Base-by-base conservation (phyloP, 306 rosid genomes). In the Echinosophora koreensis region DNA sequence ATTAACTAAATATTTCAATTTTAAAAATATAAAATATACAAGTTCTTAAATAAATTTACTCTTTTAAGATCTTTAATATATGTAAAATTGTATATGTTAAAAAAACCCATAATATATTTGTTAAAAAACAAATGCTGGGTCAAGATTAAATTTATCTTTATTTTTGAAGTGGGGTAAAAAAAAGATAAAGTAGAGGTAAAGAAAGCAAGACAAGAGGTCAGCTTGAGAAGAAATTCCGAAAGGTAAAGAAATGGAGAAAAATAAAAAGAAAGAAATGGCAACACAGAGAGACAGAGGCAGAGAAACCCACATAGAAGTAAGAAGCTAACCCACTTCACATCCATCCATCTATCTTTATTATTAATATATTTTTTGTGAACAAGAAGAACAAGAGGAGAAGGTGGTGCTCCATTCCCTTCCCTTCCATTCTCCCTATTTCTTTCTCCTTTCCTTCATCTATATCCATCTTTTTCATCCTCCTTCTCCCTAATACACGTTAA, bases 341-440 rank as follows among this genome's bases (percentile, higher is more conserved):
- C 49, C 59, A 64, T 38, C 22, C 22, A 22, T 3, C 32, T 44
- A 22, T 3, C 32, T 44, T 49, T 17, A 30, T 30, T 55, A 60
- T 39, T 71, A 50, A 8, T 67, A 67, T 58, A 32, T 52, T 67
- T 57, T 71, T 80, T 81, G 78, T 6, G 67, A 66, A 77, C 87
- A 71, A 67, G 88, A 74, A 76, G 83, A 85, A 22, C 22, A 22
- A 61, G 78, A 79, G 88, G 68, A 69, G 93, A 85, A 82, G 89
- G 83, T 85, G 84, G 59, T 72, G 71, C 83, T 22, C 22, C 22
- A 0, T 22, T 22, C 22, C 22, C 79, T 67, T 73, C 84, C 79
- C 68, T 72, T 79, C 81, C 32, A 30, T 30, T 80, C 80, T 77
- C 82, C 68, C 78, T 51, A 42, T 59, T 51, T 76, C 32, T 60